These are phyloP conservation scores for Atalantia buxifolia DNA, from an alignment of 345 rosid genomes.

Conservation along the genomic window DNA sequence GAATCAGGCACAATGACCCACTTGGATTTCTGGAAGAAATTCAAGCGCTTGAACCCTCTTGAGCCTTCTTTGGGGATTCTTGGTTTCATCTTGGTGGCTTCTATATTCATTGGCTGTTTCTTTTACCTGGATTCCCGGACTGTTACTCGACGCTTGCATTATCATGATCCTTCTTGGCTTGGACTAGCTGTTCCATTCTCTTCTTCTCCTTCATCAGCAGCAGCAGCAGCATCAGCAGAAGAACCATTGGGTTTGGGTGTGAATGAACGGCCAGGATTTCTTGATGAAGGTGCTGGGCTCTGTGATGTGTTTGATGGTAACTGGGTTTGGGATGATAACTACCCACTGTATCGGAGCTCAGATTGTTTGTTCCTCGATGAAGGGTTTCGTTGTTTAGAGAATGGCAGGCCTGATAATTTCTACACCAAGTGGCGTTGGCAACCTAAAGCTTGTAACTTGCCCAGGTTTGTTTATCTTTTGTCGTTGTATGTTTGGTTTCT, in stretches of 20 bases:
- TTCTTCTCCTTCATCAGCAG: not conserved
- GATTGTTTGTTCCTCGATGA: conserved; percentile 48
- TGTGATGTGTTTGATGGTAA: conserved; percentile 68
- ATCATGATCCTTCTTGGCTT: conserved; percentile 31
- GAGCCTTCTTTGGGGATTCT: conserved; percentile 45
- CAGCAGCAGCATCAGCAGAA: not conserved
- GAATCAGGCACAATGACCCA: conserved; percentile 27
- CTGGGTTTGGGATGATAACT: conserved; percentile 68
- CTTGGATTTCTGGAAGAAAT: conserved; percentile 33
- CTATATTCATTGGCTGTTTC: conserved; percentile 41
- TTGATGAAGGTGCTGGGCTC: conserved; percentile 43
- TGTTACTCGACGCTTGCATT: conserved; percentile 22
- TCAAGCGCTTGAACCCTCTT: conserved; percentile 42
- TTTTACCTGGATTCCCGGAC: conserved; percentile 41
- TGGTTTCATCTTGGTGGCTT: conserved; percentile 40
- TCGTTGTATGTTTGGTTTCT: conserved; percentile 4
- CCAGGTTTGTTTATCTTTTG: conserved; percentile 38
- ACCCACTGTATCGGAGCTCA: conserved; percentile 58
- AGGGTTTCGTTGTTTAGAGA: conserved; percentile 67
- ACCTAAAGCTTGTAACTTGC: conserved; percentile 59
- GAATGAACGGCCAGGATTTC: conserved; percentile 39
- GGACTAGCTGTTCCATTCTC: conserved; percentile 20
- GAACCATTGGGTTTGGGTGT: conserved; percentile 2
- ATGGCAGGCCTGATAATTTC: conserved; percentile 67
- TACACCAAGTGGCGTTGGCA: conserved; percentile 86